Conservation (phyloP, 1,284 basidiomycete genomes). For the Cutaneotrichosporon spelunceum region DNA sequence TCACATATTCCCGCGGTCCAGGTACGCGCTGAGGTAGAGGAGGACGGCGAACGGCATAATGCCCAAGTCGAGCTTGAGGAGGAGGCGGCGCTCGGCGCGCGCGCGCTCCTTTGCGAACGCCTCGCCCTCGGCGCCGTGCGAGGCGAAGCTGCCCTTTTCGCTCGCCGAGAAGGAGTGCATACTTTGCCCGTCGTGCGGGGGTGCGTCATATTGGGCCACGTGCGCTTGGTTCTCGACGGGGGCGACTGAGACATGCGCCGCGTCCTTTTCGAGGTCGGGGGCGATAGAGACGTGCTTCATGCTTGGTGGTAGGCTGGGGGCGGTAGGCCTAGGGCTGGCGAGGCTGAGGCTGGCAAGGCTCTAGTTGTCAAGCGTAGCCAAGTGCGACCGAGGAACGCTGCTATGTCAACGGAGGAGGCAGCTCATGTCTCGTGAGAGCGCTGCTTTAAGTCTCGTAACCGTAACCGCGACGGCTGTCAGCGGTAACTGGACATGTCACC, state of each 20-base stretch:
- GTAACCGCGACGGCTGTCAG: too few species aligned
- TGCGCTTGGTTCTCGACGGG: slow-evolving; percentile 8
- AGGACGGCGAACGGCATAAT: slow-evolving; percentile 53
- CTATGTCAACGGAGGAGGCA: too few species aligned
- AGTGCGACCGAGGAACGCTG: too few species aligned
- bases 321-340: too few species aligned
- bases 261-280: not conserved
- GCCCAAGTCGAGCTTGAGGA: slow-evolving; percentile 60
- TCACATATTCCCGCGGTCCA: slow-evolving; percentile 50
- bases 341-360: too few species aligned
- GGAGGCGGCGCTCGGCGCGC: slow-evolving; percentile 55
- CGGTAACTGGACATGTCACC: too few species aligned
- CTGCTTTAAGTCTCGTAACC: too few species aligned
- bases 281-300: too few species aligned
- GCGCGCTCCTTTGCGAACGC: slow-evolving; percentile 29
- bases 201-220: slow-evolving; percentile 8
- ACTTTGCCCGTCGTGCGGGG: not conserved
- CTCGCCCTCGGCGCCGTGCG: slow-evolving; percentile 33
- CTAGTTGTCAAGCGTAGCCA: too few species aligned
- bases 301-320: too few species aligned
- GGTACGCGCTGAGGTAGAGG: slow-evolving; percentile 53
- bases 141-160: slow-evolving; percentile 40
- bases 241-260: slow-evolving; percentile 13
- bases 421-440: too few species aligned
- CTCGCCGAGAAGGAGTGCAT: slow-evolving; percentile 19